These are phyloP conservation scores for Kodamaea ohmeri DNA, from an alignment of 1,139 yeast genomes.

Conservation along the genomic window DNA sequence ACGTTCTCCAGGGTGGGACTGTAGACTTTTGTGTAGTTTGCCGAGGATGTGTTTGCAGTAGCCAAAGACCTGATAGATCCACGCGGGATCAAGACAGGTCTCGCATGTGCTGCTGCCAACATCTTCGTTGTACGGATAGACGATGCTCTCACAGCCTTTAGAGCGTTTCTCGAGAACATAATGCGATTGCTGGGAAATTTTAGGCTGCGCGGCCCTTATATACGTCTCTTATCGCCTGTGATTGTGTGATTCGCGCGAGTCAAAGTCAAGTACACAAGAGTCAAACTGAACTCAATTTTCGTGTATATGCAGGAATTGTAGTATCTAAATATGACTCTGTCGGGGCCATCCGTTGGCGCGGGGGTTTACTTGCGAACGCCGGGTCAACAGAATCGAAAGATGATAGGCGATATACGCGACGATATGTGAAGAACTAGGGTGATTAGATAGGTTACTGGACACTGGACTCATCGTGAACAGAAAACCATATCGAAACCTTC, in stretches of 20 bases:
- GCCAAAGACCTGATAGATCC: slow-evolving; percentile 4
- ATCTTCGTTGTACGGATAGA: background rate
- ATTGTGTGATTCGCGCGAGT: slow-evolving; percentile 3
- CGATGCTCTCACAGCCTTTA: slow-evolving; percentile 7
- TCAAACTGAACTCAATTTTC: slow-evolving; percentile 1
- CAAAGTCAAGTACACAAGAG: slow-evolving; percentile 3
- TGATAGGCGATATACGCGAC: no score
- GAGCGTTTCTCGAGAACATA: slow-evolving; percentile 11
- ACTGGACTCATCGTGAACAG: no score
- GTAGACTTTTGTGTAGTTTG: slow-evolving; percentile 40
- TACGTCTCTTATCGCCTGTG: slow-evolving; percentile 1
- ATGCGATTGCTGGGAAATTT: background rate
- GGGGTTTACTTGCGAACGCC: background rate
- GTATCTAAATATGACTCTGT: background rate
- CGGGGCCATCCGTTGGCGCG: background rate
- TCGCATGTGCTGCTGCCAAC: background rate
- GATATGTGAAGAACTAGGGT: no score
- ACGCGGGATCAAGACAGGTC: background rate
- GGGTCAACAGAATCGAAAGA: no score
- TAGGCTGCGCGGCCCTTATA: slow-evolving; percentile 3
- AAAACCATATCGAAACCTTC: no score
- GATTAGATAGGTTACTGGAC: no score
- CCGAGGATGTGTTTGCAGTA: slow-evolving; percentile 48
- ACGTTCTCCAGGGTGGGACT: slow-evolving; percentile 31
- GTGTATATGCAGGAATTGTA: background rate